phyloP scores from a whole-genome alignment of 257 asterid genomes.

The Hygrophila difformis region DNA sequence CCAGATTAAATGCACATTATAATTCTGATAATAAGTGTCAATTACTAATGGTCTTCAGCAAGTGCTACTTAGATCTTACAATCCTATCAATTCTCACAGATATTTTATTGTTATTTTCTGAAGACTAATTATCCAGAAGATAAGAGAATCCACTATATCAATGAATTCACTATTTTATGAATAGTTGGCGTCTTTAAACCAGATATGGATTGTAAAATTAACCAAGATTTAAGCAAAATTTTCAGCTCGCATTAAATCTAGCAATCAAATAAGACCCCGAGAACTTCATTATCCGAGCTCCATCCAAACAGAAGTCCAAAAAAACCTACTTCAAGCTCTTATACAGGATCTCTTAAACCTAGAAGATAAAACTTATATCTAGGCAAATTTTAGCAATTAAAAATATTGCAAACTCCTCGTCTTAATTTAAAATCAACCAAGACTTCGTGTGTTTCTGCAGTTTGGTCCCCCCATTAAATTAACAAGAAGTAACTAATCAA shows the following conservation, averaged over 20 bases:
- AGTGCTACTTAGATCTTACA: no score
- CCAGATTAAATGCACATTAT: not conserved
- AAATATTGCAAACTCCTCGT: no score
- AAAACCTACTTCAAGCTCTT: no score
- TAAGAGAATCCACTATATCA: no score
- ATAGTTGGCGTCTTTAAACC: not conserved
- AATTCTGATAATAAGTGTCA: not conserved
- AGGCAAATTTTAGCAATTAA: not conserved
- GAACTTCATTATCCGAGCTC: constrained; percentile 1
- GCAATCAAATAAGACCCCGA: not conserved
- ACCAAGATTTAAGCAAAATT: not conserved
- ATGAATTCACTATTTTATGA: no score
- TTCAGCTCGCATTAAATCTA: not conserved
- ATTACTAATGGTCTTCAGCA: no score
- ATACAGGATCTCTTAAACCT: no score
- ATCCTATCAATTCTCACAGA: no score
- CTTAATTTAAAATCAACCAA: not conserved
- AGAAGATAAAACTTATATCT: no score
- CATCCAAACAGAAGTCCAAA: no score
- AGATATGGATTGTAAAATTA: not conserved
- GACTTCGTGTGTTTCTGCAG: not conserved
- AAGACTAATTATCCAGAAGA: no score
- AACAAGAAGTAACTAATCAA: constrained; percentile 11
- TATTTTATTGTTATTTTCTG: no score
- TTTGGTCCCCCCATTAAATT: not conserved